These are phyloP conservation scores for Phoenix roebelenii DNA, from an alignment of 176 grass and related monocot genomes.

Conservation along the genomic window DNA sequence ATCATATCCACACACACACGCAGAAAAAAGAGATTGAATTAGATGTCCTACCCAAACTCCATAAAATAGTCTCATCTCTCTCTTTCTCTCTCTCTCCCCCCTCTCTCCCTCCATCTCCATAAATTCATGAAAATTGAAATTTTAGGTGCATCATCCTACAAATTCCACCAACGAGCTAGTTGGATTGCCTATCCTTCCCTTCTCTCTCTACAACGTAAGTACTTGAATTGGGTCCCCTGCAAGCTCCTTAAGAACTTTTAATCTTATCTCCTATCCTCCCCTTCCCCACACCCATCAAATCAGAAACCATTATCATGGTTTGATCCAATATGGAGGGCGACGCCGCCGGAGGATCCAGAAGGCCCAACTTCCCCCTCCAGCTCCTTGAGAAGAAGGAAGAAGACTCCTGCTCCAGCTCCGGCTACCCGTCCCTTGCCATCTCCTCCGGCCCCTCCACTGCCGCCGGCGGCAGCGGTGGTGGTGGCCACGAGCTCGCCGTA, in stretches of 20 bases:
- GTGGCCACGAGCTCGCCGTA: not conserved
- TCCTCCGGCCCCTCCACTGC: constrained; percentile 4
- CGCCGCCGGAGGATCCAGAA: not conserved
- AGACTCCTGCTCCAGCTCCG: constrained; percentile 18
- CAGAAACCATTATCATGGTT: not conserved
- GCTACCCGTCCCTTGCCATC: constrained; percentile 15
- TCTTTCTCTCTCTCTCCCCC: not conserved
- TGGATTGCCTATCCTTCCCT: no score
- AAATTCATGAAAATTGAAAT: not conserved
- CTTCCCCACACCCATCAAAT: no score
- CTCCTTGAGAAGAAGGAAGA: constrained; percentile 29
- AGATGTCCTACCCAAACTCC: constrained; percentile 39
- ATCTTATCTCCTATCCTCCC: not conserved
- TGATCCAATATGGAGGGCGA: constrained; percentile 9
- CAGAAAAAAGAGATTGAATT: constrained; percentile 16
- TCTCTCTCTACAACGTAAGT: no score
- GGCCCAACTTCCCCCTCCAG: constrained; percentile 22
- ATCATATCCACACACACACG: constrained; percentile 15
- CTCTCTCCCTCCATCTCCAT: not conserved
- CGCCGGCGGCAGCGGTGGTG: not conserved
- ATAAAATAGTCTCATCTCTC: constrained; percentile 55
- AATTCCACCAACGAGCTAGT: no score
- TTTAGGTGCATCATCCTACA: no score
- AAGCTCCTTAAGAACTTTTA: no score
- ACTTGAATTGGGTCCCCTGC: no score